phyloP scores from a whole-genome alignment of 2,329 filamentous ascomycete genomes.

The Monilinia fructigena region DNA sequence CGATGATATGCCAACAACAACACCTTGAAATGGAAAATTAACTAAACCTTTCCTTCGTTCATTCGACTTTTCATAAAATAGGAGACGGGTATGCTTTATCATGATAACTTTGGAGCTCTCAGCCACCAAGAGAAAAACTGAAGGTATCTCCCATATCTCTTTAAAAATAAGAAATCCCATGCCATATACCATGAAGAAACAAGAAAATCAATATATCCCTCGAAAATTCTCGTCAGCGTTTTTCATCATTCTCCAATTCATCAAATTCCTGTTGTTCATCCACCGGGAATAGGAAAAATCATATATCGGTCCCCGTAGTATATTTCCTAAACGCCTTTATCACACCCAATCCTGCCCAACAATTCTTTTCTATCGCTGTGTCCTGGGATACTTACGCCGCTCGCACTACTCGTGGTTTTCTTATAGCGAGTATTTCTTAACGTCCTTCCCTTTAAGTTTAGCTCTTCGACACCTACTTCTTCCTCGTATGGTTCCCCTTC shows the following conservation, averaged over 20 bases:
- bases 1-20: slow-evolving; percentile 8
- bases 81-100: slow-evolving; percentile 19
- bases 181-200: slow-evolving; percentile 9
- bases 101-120: slow-evolving; percentile 8
- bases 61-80: slow-evolving; percentile 9
- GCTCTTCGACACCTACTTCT: slow-evolving; percentile 71
- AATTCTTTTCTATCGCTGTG: slow-evolving; percentile 41
- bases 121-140: neutral
- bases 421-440: slow-evolving; percentile 34
- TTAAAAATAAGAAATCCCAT: slow-evolving; percentile 16
- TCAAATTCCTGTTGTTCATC: neutral
- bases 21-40: slow-evolving; percentile 5
- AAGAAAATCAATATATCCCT: slow-evolving; percentile 8
- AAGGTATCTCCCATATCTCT: slow-evolving; percentile 16
- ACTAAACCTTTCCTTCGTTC: neutral
- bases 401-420: slow-evolving; percentile 36
- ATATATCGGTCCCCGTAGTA: slow-evolving; percentile 2
- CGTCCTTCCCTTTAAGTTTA: slow-evolving; percentile 58
- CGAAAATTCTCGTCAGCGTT: neutral
- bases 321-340: slow-evolving; percentile 38
- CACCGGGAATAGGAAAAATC: neutral
- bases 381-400: slow-evolving; percentile 39
- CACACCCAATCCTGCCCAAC: slow-evolving; percentile 41
- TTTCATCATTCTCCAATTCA: neutral
- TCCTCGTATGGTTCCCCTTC: slow-evolving; percentile 57